These are phyloP conservation scores for Teratosphaeria zuluensis DNA, from an alignment of 2,329 filamentous ascomycete genomes.

Conservation along the genomic window DNA sequence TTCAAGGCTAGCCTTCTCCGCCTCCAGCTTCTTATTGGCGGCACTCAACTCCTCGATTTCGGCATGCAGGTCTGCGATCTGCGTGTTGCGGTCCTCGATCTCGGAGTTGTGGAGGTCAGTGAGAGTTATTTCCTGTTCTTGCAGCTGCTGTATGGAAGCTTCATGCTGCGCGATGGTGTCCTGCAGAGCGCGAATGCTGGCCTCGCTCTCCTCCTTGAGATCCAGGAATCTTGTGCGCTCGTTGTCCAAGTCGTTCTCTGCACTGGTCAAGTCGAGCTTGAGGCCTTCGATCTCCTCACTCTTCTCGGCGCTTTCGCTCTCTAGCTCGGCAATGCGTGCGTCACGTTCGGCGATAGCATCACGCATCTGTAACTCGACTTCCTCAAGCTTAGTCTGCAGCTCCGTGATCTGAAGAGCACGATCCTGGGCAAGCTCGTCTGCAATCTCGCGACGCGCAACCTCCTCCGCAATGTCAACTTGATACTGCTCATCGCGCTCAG, in stretches of 20 bases:
- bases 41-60: slow-evolving; percentile 10
- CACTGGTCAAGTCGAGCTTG: slow-evolving; percentile 14
- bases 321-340: slow-evolving; percentile 19
- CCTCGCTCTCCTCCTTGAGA: slow-evolving; percentile 16
- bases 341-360: slow-evolving; percentile 21
- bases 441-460: slow-evolving; percentile 27
- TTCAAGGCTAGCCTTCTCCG: slow-evolving; percentile 23
- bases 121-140: slow-evolving; percentile 14
- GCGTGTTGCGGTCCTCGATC: slow-evolving; percentile 23
- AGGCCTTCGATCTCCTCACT: slow-evolving; percentile 19
- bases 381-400: slow-evolving; percentile 27
- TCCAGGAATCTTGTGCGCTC: slow-evolving; percentile 10
- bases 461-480: slow-evolving; percentile 31
- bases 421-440: slow-evolving; percentile 27
- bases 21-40: slow-evolving; percentile 16
- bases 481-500: slow-evolving; percentile 31
- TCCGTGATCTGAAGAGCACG: slow-evolving; percentile 26
- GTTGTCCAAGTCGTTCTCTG: slow-evolving; percentile 12
- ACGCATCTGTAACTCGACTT: slow-evolving; percentile 21
- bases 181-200: slow-evolving; percentile 17
- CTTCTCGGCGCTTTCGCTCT: slow-evolving; percentile 16
- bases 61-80: slow-evolving; percentile 22
- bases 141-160: slow-evolving; percentile 15
- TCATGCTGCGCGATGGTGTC: slow-evolving; percentile 16
- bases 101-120: slow-evolving; percentile 21